These are phyloP conservation scores for Peronosclerospora sorghi DNA, from an alignment of 352 stramenopile species.

Conservation along the genomic window DNA sequence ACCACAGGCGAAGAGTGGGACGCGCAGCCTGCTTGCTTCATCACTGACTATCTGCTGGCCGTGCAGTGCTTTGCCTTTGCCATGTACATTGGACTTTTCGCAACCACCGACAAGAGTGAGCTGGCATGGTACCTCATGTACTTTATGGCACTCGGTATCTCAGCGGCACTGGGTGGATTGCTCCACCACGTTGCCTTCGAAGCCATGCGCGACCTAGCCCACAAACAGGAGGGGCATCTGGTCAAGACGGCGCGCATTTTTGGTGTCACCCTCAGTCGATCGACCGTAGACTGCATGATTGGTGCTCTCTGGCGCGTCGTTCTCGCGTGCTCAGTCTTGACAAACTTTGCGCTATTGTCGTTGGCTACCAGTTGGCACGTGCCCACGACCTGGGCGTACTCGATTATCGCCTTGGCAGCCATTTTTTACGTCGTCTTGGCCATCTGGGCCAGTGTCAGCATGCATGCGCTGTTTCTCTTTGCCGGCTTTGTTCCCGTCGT, in stretches of 20 bases:
- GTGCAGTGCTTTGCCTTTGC: slow-evolving; percentile 78
- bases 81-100: slow-evolving; percentile 70
- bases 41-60: slow-evolving; percentile 80
- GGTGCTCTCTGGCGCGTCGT: slow-evolving; percentile 74
- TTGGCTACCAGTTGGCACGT: slow-evolving; percentile 68
- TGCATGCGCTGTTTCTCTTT: slow-evolving; percentile 77
- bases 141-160: slow-evolving; percentile 77
- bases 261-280: slow-evolving; percentile 53
- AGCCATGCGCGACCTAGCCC: slow-evolving; percentile 51
- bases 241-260: slow-evolving; percentile 63
- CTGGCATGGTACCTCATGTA: slow-evolving; percentile 77
- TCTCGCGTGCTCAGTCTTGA: slow-evolving; percentile 70
- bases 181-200: slow-evolving; percentile 78
- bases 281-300: slow-evolving; percentile 63
- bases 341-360: slow-evolving; percentile 76
- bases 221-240: slow-evolving; percentile 61
- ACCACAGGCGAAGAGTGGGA: slow-evolving; percentile 75
- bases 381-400: slow-evolving; percentile 61
- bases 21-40: slow-evolving; percentile 78
- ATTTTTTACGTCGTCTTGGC: slow-evolving; percentile 55
- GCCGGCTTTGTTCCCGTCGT: slow-evolving; percentile 73
- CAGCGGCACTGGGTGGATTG: slow-evolving; percentile 58
- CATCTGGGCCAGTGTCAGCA: slow-evolving; percentile 73
- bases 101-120: slow-evolving; percentile 35
- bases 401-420: slow-evolving; percentile 56